Evolutionary conservation across 2,329 filamentous ascomycete genomes (phyloP).

Genomic region (Conoideocrella luteorostrata): DNA sequence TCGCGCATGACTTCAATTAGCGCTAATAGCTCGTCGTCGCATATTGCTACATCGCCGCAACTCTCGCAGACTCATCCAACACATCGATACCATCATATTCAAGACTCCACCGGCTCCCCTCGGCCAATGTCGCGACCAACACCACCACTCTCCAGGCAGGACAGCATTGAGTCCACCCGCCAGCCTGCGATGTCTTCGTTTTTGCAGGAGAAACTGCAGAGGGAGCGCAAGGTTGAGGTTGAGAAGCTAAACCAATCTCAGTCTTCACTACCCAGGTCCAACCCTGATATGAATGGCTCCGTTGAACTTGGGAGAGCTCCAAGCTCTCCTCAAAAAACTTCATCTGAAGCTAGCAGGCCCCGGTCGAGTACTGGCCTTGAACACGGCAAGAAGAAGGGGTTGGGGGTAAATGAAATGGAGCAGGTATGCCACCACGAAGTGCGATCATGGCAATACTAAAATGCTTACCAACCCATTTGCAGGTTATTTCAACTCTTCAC

Average conservation of each 20-base stretch:
- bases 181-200: slow-evolving; percentile 41
- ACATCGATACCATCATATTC: slow-evolving; percentile 35
- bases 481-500: slow-evolving; percentile 61
- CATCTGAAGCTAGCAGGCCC: slow-evolving; percentile 32
- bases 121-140: slow-evolving; percentile 33
- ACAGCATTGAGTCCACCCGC: slow-evolving; percentile 33
- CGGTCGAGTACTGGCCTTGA: slow-evolving; percentile 37
- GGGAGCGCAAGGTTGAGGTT: slow-evolving; percentile 42
- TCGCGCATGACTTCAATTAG: slow-evolving; percentile 35
- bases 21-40: slow-evolving; percentile 35
- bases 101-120: slow-evolving; percentile 27
- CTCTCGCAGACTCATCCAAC: slow-evolving; percentile 26
- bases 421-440: slow-evolving; percentile 48
- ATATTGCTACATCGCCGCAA: slow-evolving; percentile 30
- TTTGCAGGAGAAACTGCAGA: slow-evolving; percentile 49
- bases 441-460: too few relatives aligned
- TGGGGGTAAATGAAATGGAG: slow-evolving; percentile 64
- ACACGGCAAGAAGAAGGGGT: slow-evolving; percentile 40
- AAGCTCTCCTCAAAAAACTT: slow-evolving; percentile 32
- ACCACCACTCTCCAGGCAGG: slow-evolving; percentile 36
- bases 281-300: slow-evolving; percentile 32
- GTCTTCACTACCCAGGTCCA: slow-evolving; percentile 26
- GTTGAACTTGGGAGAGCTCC: slow-evolving; percentile 31
- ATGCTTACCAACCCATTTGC: background rate
- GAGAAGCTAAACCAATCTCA: slow-evolving; percentile 30